A percentile compares a stretch with the other conserved stretches of the same genome.
These are phyloP conservation scores for Penicillium salamii DNA, from an alignment of 495 filamentous ascomycete species.

Conservation along the genomic window DNA sequence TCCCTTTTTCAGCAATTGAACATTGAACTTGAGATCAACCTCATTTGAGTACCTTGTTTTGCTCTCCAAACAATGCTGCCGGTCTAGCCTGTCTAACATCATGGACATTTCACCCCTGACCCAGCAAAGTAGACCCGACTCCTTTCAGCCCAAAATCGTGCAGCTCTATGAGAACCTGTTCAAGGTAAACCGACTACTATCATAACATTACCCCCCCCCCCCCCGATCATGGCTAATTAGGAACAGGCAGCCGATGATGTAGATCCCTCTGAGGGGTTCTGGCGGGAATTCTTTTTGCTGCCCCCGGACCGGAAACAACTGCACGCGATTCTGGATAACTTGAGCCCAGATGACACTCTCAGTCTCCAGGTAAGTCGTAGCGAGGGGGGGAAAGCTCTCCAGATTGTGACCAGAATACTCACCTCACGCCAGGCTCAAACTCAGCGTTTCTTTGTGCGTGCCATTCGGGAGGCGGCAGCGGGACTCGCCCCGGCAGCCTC, in stretches of 20 bases:
- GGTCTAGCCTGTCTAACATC: slow-evolving; percentile 15
- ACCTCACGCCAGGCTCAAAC: slow-evolving; percentile 56
- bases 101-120: slow-evolving; percentile 95
- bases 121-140: slow-evolving; percentile 84
- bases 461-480: slow-evolving; percentile 65
- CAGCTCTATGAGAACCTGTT: slow-evolving; percentile 85
- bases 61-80: slow-evolving; percentile 4
- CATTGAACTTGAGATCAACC: slow-evolving; percentile 10
- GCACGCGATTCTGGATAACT: slow-evolving; percentile 59
- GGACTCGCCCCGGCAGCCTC: slow-evolving; percentile 62
- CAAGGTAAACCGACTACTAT: too few relatives aligned
- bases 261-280: slow-evolving; percentile 84
- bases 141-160: slow-evolving; percentile 91
- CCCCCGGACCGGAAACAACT: slow-evolving; percentile 69
- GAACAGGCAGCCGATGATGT: slow-evolving; percentile 50
- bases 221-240: too few relatives aligned
- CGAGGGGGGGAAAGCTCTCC: neutral
- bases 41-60: neutral
- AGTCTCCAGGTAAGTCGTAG: slow-evolving; percentile 57
- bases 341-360: slow-evolving; percentile 72
- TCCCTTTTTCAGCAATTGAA: slow-evolving; percentile 10
- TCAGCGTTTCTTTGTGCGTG: slow-evolving; percentile 71
- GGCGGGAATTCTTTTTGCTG: slow-evolving; percentile 92
- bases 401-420: slow-evolving; percentile 6
- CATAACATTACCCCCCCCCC: too few relatives aligned